phyloP scores from a whole-genome alignment of 2,329 filamentous ascomycete species.

The Trichoderma breve region DNA sequence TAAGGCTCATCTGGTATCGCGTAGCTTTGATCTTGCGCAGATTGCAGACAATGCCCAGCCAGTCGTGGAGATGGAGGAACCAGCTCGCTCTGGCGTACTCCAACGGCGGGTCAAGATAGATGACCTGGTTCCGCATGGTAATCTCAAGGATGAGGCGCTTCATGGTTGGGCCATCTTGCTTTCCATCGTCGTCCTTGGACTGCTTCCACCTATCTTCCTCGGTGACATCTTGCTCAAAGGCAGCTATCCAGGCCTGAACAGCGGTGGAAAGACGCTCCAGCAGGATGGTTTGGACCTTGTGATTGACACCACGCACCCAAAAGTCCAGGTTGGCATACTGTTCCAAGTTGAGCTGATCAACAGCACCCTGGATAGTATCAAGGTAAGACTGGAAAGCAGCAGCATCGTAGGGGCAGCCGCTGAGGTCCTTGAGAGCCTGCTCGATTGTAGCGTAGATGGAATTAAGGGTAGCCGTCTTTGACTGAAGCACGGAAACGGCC shows the following conservation, averaged over 20 bases:
- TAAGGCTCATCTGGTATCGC: conserved; percentile 85
- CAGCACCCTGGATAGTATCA: conserved; percentile 82
- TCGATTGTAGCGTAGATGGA: conserved; percentile 79
- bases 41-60: conserved; percentile 90
- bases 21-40: conserved; percentile 92
- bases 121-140: conserved; percentile 96
- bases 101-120: conserved; percentile 90
- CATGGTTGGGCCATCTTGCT: conserved; percentile 61
- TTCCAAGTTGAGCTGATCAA: conserved; percentile 95
- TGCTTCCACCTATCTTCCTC: conserved; percentile 55
- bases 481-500: conserved; percentile 82
- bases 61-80: conserved; percentile 88
- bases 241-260: conserved; percentile 80
- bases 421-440: conserved; percentile 78
- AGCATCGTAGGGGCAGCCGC: conserved; percentile 78
- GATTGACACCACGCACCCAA: conserved; percentile 88
- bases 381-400: conserved; percentile 77
- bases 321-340: conserved; percentile 89
- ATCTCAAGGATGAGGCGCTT: conserved; percentile 82
- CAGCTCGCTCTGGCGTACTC: conserved; percentile 90
- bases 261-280: conserved; percentile 80
- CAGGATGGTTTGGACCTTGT: conserved; percentile 76
- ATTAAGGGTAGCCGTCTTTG: conserved; percentile 76
- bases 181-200: conserved; percentile 44
- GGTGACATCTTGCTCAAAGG: conserved; percentile 66